Evolutionary conservation across 2,329 filamentous ascomycete species (phyloP), one percentile per base, ranked within the genome.

Genomic region (Pezizomycotina sp.): DNA sequence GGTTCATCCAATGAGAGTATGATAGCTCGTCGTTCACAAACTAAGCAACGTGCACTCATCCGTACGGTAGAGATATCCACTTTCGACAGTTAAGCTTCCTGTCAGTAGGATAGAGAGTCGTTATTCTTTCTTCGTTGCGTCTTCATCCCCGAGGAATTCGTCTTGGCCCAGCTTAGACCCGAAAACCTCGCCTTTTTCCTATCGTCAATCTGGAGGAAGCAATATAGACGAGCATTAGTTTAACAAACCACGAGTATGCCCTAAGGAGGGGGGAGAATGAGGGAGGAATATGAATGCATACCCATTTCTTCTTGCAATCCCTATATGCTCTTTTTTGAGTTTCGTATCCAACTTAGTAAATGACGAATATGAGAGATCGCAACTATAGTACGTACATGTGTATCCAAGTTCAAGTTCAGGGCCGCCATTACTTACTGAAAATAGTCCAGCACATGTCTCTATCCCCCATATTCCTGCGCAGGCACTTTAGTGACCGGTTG

Each of bases 231-330:
- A 38, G 8, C 15, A 24, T 15, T 6, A n/a, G n/a, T n/a, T n/a
- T n/a, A n/a, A n/a, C n/a, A n/a, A n/a, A n/a, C n/a, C n/a, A n/a
- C 22, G n/a, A 14, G 14, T 20, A 28, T 28, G 7, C 19, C 14
- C 14, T n/a, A 13, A 12, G 27, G 4, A 18, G 7, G 9, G 22
- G 19, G 20, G 16, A 18, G 5, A 9, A 7, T 20, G 18, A 13
- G 15, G 18, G 16, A 13, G 10, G 5, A 14, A 12, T 16, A 21
- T n/a, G n/a, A 27, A 30, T 31, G 60, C 70, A 52, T 66, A 92
- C 83, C 84, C 84, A 93, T 62, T 75, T 69, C 61, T 92, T 84
- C 58, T 93, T 93, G 60, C 86, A 95, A 46, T 91, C 82, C 41
- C 83, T 72, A 58, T 93, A 95, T 32, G 83, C 83, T n/a, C n/a